Base-by-base conservation (phyloP, 495 filamentous ascomycete species). In the Achaetomiella virescens region DNA sequence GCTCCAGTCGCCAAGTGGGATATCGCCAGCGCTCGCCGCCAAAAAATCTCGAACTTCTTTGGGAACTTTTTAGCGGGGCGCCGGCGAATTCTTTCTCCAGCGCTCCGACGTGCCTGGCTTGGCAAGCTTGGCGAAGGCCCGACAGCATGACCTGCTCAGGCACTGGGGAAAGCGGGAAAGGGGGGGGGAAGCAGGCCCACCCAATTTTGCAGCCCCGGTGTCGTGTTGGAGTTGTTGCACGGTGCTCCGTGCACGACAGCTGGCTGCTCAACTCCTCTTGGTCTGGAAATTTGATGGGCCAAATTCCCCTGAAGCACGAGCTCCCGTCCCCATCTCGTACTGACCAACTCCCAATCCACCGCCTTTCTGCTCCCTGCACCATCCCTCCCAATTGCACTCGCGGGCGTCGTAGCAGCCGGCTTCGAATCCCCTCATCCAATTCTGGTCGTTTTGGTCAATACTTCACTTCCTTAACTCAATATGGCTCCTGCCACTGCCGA, bases 401-500 rank as follows among this genome's bases (percentile, higher is more conserved):
- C 53, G 48, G 58, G 59, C 50, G 38, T 47, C 54, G 44, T 54
- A 55, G 59, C 56, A 61, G 43, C 61, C 35, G 35, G 51, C 22
- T 45, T 45, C 36, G 42, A 44, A 53, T 33, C 50, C 57, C 21
- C 54, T 48, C 52, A 57, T 48, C 33, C 42, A 41, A 40, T 46
- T 51, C 35, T 37, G 44, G 37, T 37, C 45, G 37, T 43, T 58
- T 42, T 48, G 45, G 53, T 51, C 47, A 33, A 57, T 47, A 33
- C 6, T 31, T 60, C 52, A 57, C 45, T 58, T 47, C 25, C 6
- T 31, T 60, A 52, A 57, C 45, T 58, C 76, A 83, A 70, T 72
- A 91, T 91, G 88, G 81, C 86, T 69, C 79, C 81, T 61, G 75
- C 84, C 65, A 84, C 86, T 68, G 84, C 83, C 62, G 91, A 96